Evolutionary conservation across 257 asterid genomes (phyloP).

Genomic region (Solanum piurae): DNA sequence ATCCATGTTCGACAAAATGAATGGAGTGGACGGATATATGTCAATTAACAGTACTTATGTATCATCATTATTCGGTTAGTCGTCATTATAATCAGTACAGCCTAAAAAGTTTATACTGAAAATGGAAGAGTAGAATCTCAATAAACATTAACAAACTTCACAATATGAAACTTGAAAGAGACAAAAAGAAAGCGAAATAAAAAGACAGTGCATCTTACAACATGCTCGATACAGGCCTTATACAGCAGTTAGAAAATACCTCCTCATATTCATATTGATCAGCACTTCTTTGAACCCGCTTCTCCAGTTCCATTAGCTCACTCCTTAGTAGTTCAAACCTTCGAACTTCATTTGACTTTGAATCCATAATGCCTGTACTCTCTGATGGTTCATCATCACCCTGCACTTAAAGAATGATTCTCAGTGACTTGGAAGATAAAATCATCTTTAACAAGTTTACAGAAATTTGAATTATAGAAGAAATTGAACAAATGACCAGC

Average conservation of each 20-base stretch:
- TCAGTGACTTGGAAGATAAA: not conserved
- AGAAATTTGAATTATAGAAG: not conserved
- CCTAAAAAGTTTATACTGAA: not conserved
- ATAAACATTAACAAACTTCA: not conserved
- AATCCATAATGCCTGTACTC: conserved; percentile 23
- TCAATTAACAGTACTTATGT: not conserved
- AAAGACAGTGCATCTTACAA: not conserved
- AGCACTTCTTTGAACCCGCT: conserved; percentile 77
- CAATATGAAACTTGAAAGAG: not conserved
- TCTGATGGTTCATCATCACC: conserved; percentile 32
- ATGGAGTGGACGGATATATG: not conserved
- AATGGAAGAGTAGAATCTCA: not conserved
- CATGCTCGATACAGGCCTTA: not conserved
- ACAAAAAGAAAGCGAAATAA: not conserved
- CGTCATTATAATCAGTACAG: not conserved
- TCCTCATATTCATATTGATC: conserved; percentile 46
- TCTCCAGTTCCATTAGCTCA: conserved; percentile 86
- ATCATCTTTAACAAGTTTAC: not conserved
- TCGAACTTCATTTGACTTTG: conserved; percentile 58
- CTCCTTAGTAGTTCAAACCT: conserved; percentile 69
- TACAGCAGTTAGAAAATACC: conserved; percentile 27
- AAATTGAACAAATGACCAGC: not conserved
- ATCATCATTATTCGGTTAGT: not conserved
- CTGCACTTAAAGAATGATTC: conserved; percentile 19
- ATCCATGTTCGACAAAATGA: not conserved